These are phyloP conservation scores for Fennellomyces sp. DNA, from an alignment of 371 early-diverging fungal species.

Conservation along the genomic window DNA sequence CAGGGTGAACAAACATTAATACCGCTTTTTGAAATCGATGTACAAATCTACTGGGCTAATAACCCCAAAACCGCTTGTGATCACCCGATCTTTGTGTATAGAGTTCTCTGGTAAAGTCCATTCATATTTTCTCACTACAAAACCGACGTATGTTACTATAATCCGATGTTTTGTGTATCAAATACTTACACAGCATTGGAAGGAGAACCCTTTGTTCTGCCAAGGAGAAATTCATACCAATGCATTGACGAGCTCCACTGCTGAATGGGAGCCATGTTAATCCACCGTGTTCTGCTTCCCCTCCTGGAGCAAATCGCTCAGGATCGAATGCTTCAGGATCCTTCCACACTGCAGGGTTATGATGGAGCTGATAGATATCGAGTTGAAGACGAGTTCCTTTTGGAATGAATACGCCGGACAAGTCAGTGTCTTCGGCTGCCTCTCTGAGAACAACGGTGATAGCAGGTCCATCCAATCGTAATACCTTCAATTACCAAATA, in stretches of 20 bases:
- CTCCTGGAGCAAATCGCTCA: conserved; percentile 24
- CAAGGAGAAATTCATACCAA: conserved; percentile 63
- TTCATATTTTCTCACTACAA: conserved; percentile 32
- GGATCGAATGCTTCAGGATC: conserved; percentile 22
- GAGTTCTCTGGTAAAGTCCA: conserved; percentile 26
- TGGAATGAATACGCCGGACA: conserved; percentile 12
- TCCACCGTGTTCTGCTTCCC: conserved; percentile 17
- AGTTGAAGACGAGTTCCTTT: conserved; percentile 11
- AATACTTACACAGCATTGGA: conserved; percentile 47
- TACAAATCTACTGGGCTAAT: conserved; percentile 19
- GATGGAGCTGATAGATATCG: conserved; percentile 18
- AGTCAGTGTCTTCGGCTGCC: conserved; percentile 5
- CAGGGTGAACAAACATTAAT: too few species aligned
- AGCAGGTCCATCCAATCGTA: conserved; percentile 13
- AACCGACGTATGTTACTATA: neutral
- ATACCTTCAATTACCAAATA: too few species aligned
- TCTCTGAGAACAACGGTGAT: neutral
- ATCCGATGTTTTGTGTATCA: neutral
- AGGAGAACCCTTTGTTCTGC: conserved; percentile 56
- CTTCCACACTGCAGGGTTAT: conserved; percentile 18
- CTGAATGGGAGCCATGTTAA: conserved; percentile 55
- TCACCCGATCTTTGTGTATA: conserved; percentile 21
- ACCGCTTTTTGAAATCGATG: conserved; percentile 30
- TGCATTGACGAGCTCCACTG: conserved; percentile 55
- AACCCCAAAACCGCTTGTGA: neutral